Evolutionary conservation across 2,329 filamentous ascomycete species (phyloP), one percentile per base, ranked within the genome.

Genomic region (Aspergillus piperis): DNA sequence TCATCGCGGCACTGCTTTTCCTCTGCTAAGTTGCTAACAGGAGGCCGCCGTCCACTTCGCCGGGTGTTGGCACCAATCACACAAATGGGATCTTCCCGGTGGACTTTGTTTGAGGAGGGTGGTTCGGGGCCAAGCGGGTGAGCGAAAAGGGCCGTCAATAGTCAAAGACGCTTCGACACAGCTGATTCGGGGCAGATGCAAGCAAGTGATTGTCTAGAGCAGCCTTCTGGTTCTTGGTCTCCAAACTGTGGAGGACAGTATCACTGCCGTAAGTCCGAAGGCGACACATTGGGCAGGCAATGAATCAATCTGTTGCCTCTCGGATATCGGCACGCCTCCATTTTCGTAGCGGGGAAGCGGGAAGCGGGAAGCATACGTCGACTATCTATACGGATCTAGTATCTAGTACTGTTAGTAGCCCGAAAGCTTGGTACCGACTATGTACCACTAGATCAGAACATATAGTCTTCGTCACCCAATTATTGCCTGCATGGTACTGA

Each of bases 341-440:
- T n/a, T 25, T 49, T 57, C 54, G 47, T 30, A 44, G 54, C 36
- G 54, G 54, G 54, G 54, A 48, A 38, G 54, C 42, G 54, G 54
- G 42, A 50, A 57, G 48, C 32, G 10, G 11, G 10, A 36, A 36
- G 32, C 32, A 13, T 36, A 36, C 32, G 30, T 32, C 3, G 30
- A 8, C 25, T 27, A 27, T 27, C 25, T 27, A 27, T 27, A 27
- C 8, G 21, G 21, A 23, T 23, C 21, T 23, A 23, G 21, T 23
- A 5, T 23, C 21, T 23, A 19, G 17, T 19, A 27, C 25, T 27
- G 25, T 27, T 27, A 27, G 25, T 27, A 27, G 25, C 25, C 25
- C 25, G 25, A 36, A 36, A 36, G 32, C 32, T 36, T 36, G 32
- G 11, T 36, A 36, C 32, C 32, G 6, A 36, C 32, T 36, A 36